Evolutionary conservation across 768 basidiomycete species (phyloP).

Genomic region (Panellus pusillus): DNA sequence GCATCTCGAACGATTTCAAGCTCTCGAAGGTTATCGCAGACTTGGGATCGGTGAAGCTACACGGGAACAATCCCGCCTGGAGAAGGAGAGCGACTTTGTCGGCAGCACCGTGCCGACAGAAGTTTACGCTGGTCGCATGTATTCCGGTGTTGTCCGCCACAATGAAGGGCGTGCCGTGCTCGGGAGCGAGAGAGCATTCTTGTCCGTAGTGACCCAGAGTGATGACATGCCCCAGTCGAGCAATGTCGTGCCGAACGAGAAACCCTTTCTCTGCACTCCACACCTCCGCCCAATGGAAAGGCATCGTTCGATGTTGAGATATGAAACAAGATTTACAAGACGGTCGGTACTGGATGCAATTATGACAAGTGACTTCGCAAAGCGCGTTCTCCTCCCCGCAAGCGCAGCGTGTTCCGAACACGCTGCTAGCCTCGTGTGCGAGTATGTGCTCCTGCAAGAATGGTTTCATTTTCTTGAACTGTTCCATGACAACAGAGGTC

Average conservation of each 20-base stretch:
- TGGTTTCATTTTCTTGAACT: not conserved
- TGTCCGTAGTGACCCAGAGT: not conserved
- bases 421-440: not conserved
- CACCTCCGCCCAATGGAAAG: not conserved
- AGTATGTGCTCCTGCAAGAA: not conserved
- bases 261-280: not conserved
- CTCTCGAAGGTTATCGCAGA: conserved; percentile 2
- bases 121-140: not conserved
- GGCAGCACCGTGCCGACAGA: conserved; percentile 1
- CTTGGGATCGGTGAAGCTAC: not conserved
- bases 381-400: not conserved
- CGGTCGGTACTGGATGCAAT: not conserved
- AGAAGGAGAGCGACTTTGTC: not conserved
- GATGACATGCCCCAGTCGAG: not conserved
- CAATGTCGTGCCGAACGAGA: not conserved
- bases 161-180: not conserved
- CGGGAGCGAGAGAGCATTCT: not conserved
- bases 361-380: not conserved
- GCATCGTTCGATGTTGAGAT: not conserved
- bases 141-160: not conserved
- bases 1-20: conserved; percentile 2
- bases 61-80: conserved; percentile 2
- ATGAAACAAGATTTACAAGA: not conserved
- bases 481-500: not conserved
- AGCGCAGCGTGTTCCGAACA: not conserved